Base-by-base conservation (phyloP, 768 basidiomycete species). In the Leccinellum albellum region DNA sequence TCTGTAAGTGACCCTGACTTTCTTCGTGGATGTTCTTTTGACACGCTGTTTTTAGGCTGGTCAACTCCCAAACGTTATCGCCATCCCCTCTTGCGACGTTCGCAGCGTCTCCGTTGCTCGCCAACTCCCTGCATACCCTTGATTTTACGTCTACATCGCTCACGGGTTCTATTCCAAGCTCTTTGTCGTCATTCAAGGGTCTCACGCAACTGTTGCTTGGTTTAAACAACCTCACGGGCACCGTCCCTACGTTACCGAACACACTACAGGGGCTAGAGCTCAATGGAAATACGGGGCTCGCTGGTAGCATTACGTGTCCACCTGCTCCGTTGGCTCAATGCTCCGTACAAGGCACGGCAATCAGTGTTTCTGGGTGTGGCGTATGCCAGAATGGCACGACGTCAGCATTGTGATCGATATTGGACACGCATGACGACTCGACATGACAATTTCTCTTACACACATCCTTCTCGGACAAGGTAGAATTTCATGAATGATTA, bases 101-200 rank as follows among this genome's bases (percentile, higher is more conserved):
- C 1, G 60, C 68, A 28, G 61, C 64, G 1, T 77, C 75, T 28
- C 60, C 65, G 6, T 64, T 71, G 14, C 64, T 78, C 3, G 65
- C 65, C 8, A 51, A 64, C 0, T 76, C 75, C 14, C 52, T 79
- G 29, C 69, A 67, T 23, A 70, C 71, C 3, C 69, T 79, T 17
- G 76, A 79, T 29, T 66, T 79, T 23, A 75, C 75, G 10, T 71
- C 73, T 2, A 77, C 75, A 2, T 74, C 70, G 6, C 68, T 79
- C n/a, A 68, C 72, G 2, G 73, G 73, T n/a, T 54, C 67, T 44
- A 74, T 79, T 35, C 75, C 77, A 2, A 52, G 61, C 7, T 40
- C 64, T 6, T 53, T 79, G 29, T 70, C 73, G 8, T 70, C 74
- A 20, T 64, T 77, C 23, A 64, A 62, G 20, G 61, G 68, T 1